A percentile compares a stretch with the other conserved stretches of the same genome.
phyloP scores from a whole-genome alignment of 2,329 filamentous ascomycete genomes.

The Rhexocercosporidium sp. region DNA sequence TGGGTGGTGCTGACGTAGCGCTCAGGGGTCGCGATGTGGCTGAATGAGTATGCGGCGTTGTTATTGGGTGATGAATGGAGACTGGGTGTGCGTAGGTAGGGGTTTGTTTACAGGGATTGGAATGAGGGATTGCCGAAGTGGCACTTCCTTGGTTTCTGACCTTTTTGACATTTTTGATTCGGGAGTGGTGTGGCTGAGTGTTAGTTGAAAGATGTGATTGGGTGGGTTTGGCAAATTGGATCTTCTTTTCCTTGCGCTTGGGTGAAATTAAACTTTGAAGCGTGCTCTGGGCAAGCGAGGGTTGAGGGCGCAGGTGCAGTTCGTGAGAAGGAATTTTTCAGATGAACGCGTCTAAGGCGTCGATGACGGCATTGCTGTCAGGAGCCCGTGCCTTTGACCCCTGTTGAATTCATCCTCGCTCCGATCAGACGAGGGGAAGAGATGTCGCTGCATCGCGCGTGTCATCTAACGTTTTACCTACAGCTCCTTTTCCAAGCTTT shows the following conservation, averaged over 20 bases:
- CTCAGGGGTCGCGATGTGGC: neutral
- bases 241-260: no score
- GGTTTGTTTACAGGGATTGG: neutral
- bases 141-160: neutral
- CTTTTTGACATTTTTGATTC: no score
- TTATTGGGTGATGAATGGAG: neutral
- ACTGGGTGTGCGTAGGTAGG: neutral
- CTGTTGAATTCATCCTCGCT: neutral
- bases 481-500: neutral
- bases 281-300: neutral
- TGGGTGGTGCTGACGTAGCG: neutral
- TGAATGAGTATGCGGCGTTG: neutral
- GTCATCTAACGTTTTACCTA: neutral
- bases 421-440: conserved; percentile 1
- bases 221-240: neutral
- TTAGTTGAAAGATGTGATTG: neutral
- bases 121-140: neutral
- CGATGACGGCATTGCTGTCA: neutral
- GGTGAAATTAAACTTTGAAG: no score
- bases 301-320: no score
- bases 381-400: neutral
- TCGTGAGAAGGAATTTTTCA: neutral
- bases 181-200: neutral
- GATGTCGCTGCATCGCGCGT: neutral
- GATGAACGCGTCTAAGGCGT: neutral